Evolutionary conservation across 1,284 basidiomycete species (phyloP).

Genomic region (Sporisorium iseilematis-ciliati): DNA sequence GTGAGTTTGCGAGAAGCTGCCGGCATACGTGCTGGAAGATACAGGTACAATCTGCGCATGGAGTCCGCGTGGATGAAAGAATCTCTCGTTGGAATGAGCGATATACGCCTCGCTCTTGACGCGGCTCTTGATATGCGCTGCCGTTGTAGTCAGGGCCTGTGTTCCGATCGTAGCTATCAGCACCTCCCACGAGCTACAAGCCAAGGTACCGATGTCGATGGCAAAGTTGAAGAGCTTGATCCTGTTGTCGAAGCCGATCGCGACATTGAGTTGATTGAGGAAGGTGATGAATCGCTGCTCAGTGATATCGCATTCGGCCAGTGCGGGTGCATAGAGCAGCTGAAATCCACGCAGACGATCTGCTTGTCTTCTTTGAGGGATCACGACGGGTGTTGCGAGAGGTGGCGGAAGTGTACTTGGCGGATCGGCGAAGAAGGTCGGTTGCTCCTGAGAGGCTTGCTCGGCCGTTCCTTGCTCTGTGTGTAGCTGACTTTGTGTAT

Average conservation of each 20-base stretch:
- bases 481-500: neutral
- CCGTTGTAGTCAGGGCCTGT: conserved; percentile 21
- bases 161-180: conserved; percentile 21
- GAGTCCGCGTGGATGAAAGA: conserved; percentile 23
- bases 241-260: conserved; percentile 31
- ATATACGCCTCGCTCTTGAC: conserved; percentile 22
- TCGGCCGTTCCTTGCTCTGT: conserved; percentile 9
- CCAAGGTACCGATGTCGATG: conserved; percentile 24
- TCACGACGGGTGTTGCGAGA: conserved; percentile 22
- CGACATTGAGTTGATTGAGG: conserved; percentile 24
- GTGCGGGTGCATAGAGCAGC: conserved; percentile 22
- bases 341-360: conserved; percentile 31
- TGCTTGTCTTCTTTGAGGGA: conserved; percentile 24
- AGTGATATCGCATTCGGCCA: conserved; percentile 9
- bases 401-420: conserved; percentile 10
- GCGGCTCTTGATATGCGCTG: conserved; percentile 18
- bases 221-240: conserved; percentile 37
- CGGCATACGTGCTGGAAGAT: neutral
- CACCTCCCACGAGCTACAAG: conserved; percentile 25
- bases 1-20: neutral
- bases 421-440: conserved; percentile 11
- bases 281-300: conserved; percentile 22
- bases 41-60: conserved; percentile 24
- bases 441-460: conserved; percentile 2
- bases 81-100: conserved; percentile 16